Base-by-base conservation (phyloP, 768 basidiomycete species). In the Kwoniella newhampshirensis region DNA sequence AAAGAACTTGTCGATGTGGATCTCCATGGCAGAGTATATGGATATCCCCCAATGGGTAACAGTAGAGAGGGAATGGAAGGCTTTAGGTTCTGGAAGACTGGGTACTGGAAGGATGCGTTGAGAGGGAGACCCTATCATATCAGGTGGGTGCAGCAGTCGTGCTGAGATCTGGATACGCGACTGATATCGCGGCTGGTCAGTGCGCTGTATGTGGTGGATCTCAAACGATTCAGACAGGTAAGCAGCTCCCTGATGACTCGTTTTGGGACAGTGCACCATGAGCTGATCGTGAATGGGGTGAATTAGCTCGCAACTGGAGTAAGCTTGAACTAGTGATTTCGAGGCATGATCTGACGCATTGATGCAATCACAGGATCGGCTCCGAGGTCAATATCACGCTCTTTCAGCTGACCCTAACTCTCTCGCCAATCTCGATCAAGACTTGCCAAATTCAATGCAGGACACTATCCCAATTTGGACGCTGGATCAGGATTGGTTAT, bases 71-170 rank as follows among this genome's bases (percentile, higher is more conserved):
- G 93, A 28, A 96, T 97, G 87, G 96, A 98, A 74, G 92, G 93
- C 0, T 99, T 92, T 80, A 81, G 96, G 26, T 99, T 99, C 80
- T 99, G 96, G 96, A 97, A 98, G 79, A 88, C 86, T 0, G 96
- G 75, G 8, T 76, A 76, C 42, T 78, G 94, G 96, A 85, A 83
- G 63, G 87, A 97, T 21, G 90, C 89, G 69, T 78, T 98, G 51
- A 79, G 81, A 43, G 93, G 89, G 0, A 79, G 80, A 53, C 88
- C 91, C 11, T 98, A 99, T 78, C 96, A 98, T 70, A 99, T 99
- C 76, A 92, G 89, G 90, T 90, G 61, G 23, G 82, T 64, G 27
- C n/a, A n/a, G n/a, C n/a, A n/a, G n/a, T n/a, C n/a, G n/a, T n/a
- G n/a, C n/a, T n/a, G n/a, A 6, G 32, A 8, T 35, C 23, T 44